A percentile compares a stretch with the other conserved stretches of the same genome.
Evolutionary conservation across 2,329 filamentous ascomycete species (phyloP).

Genomic region (Orbilia oligospora): DNA sequence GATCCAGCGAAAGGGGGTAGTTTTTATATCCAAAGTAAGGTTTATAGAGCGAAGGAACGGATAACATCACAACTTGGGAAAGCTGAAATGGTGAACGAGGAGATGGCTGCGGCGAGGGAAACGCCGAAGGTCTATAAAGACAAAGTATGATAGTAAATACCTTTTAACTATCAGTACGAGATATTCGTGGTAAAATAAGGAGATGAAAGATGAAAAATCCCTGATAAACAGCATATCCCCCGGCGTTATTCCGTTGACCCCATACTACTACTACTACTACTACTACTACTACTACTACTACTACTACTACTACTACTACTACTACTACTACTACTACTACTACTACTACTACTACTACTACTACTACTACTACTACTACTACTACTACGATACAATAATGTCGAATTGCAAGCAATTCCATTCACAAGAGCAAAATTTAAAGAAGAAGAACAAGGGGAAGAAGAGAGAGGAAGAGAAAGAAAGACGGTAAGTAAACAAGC

Average conservation of each 20-base stretch:
- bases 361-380: not conserved
- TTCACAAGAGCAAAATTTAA: not conserved
- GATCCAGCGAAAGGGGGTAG: constrained; percentile 95
- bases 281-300: not conserved
- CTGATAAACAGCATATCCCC: constrained; percentile 34
- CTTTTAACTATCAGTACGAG: not conserved
- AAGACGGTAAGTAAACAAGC: constrained; percentile 12
- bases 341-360: not conserved
- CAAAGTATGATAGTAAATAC: not conserved
- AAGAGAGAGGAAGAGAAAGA: not conserved
- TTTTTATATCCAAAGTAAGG: constrained; percentile 98
- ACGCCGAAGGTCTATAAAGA: constrained; percentile 79
- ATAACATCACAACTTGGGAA: constrained; percentile 88
- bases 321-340: not conserved
- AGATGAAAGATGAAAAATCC: not conserved
- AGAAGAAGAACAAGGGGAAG: too few relatives aligned
- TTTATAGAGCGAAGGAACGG: constrained; percentile 88
- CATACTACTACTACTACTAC: not conserved
- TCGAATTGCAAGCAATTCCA: constrained; percentile 33
- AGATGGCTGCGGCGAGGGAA: constrained; percentile 77
- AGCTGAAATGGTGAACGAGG: constrained; percentile 72
- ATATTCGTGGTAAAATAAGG: not conserved
- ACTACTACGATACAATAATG: not conserved
- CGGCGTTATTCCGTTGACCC: constrained; percentile 21
- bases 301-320: not conserved